Evolutionary conservation across 2,329 filamentous ascomycete genomes (phyloP), one percentile per base, ranked within the genome.

Genomic region (Fonsecaea pedrosoi): DNA sequence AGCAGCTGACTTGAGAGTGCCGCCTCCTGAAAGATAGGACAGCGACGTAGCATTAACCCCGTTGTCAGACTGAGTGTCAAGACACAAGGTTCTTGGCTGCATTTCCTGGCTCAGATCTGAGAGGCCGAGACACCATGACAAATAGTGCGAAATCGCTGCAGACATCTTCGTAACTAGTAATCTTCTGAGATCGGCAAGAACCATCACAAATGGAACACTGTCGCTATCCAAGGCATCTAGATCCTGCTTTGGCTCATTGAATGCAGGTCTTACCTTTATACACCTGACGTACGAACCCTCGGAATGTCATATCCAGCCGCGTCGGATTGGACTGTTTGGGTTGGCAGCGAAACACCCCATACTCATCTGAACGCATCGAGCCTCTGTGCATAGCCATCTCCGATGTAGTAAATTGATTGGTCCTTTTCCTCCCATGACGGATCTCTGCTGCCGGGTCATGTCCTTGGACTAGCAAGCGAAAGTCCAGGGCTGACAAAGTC

Each of bases 81-180:
- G 10, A 48, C 10, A 18, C 42, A 10, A n/a, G 42, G 6, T 48
- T 18, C 8, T 5, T 48, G 6, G 7, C n/a, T 21, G 9, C 42
- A 21, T 21, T 7, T 21, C 4, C 21, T 21, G 7, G 18, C n/a
- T 21, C n/a, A 21, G 42, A 48, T 21, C 38, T 21, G 42, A 48
- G 42, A 48, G n/a, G n/a, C n/a, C 42, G 42, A 48, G 42, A 21
- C 42, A 8, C n/a, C 13, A 42, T 42, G 40, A 42, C 40, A 57
- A n/a, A 35, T 34, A 40, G 42, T 37, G 32, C 40, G n/a, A n/a
- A 42, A 15, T n/a, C 40, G 13, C 15, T n/a, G 13, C 15, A 42
- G 15, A n/a, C 40, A 15, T 42, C 15, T 42, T 42, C 40, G 13
- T 42, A 15, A 7, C 40, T 42, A n/a, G 40, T n/a, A n/a, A 7